Evolutionary conservation across 2,329 filamentous ascomycete species (phyloP), one percentile per base, ranked within the genome.

Genomic region (Dryadomyces quercivorus): DNA sequence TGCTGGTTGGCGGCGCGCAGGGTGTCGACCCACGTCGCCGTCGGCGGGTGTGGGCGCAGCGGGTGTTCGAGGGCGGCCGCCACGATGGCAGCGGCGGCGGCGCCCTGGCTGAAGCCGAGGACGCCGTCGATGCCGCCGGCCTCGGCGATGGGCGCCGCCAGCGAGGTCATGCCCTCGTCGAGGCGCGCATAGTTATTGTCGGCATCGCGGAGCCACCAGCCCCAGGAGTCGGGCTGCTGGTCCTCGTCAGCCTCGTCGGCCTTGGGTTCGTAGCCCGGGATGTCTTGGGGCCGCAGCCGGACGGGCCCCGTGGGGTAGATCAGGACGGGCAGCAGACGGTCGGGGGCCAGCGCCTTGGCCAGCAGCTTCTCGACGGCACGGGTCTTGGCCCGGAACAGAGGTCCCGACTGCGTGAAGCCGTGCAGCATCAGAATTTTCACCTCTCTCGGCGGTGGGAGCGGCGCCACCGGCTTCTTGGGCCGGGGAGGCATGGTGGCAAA

Each of bases 351-450:
- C 31, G 81, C 72, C 65, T 95, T 95, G 57, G 74, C 69, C 55
- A 96, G 78, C 53, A 84, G 74, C 69, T 96, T 95, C 62, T 90
- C 82, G 1, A 96, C 75, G 12, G 88, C 88, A 67, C 89, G 87
- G 48, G 88, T 94, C 73, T 96, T 96, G 67, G 85, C 80, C 66
- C 82, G 85, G 78, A 96, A 96, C 59, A 90, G 75, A 4, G 84
- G 70, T 4, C 91, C 90, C 31, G 88, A 94, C 75, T 97, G 92
- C 8, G 92, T 95, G 78, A 84, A 96, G 69, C 92, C 86, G 63
- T 91, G 86, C 31, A 91, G 76, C 85, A 90, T 88, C 47, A 91
- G 74, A 59, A 91, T 83, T 68, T 83, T 88, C 56, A 84, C 62
- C 53, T 76, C 70, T 54, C 66, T 75, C 67, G 76, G 78, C 43